Base-by-base conservation (phyloP, 306 rosid genomes). In the Medicago lupulina region DNA sequence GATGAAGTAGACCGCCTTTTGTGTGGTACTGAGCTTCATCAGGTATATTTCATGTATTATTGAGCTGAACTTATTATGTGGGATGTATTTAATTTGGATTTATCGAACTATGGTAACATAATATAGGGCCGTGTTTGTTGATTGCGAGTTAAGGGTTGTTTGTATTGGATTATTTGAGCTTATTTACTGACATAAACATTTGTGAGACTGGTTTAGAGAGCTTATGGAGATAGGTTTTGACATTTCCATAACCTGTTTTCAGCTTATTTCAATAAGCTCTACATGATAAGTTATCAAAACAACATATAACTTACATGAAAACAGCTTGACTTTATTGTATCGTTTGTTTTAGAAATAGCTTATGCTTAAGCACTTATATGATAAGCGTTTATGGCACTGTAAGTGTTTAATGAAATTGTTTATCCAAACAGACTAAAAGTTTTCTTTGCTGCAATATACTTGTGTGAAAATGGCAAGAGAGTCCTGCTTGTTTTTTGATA, bases 1-100 rank as follows among this genome's bases (percentile, higher is more conserved):
- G 13, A 82, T 36, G 96, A 89, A 80, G 88, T 89, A 0, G 81
- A 86, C 18, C 39, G 68, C 8, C 89, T 91, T 18, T 87, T 91
- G 77, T 41, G 75, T 47, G 98, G 96, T 15, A 94, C 98, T 28
- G 96, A 94, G 85, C 87, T 94, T 28, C 90, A 91, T 79, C 87
- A 79, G 96, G 97, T 92, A 78, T 58, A 50, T 2, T 36, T 58
- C 12, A 4, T 57, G 5, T 43, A 38, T 73, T 31, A 8, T 77
- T 36, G 6, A 55, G 18, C 16, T 60, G 15, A 68, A 25, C 0
- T 47, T 9, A 17, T 41, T 25, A n/a, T 19, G 44, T 63, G 4
- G 46, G 80, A 10, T 79, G 46, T 0, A 16, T 47, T 39, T 11
- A n/a, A 50, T 5, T 75, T 70, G 61, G 46, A 19, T 47, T 3